Conservation (phyloP, 352 stramenopile species). For the Pseudoperonospora humuli region DNA sequence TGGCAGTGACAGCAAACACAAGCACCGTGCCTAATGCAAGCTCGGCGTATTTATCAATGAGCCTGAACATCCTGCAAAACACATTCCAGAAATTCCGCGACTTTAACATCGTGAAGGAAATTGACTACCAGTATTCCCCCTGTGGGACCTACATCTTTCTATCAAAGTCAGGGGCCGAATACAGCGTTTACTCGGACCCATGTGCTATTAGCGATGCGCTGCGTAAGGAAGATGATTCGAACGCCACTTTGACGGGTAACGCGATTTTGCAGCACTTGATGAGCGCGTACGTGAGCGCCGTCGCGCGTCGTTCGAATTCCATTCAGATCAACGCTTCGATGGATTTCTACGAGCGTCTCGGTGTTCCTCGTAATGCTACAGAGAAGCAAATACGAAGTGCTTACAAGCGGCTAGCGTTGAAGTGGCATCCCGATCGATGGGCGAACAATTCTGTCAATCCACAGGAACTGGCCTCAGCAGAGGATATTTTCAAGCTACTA, state of each 20-base stretch:
- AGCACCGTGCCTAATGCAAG: constrained; percentile 28
- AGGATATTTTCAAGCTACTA: constrained; percentile 78
- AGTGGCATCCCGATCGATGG: constrained; percentile 84
- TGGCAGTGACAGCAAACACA: constrained; percentile 24
- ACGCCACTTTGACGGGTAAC: constrained; percentile 54
- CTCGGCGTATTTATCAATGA: constrained; percentile 77
- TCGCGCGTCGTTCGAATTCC: constrained; percentile 64
- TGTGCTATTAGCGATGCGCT: constrained; percentile 32
- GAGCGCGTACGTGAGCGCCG: constrained; percentile 65
- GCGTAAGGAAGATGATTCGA: constrained; percentile 38
- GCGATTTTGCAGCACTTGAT: constrained; percentile 79
- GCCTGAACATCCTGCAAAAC: constrained; percentile 67
- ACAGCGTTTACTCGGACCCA: constrained; percentile 43
- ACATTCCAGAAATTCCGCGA: constrained; percentile 77
- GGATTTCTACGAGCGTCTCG: constrained; percentile 82
- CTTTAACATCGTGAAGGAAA: constrained; percentile 65
- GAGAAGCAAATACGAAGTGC: constrained; percentile 57
- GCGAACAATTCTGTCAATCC: constrained; percentile 32
- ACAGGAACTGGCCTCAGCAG: constrained; percentile 56
- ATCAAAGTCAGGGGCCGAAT: constrained; percentile 43
- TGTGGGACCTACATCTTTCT: constrained; percentile 77
- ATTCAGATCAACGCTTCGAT: constrained; percentile 79
- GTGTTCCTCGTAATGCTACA: constrained; percentile 56
- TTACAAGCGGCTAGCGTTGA: constrained; percentile 72
- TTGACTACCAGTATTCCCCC: constrained; percentile 68